Evolutionary conservation across 176 grass and related monocot species (phyloP), one percentile per base, ranked within the genome.

Genomic region (Eremochloa ophiuroides): DNA sequence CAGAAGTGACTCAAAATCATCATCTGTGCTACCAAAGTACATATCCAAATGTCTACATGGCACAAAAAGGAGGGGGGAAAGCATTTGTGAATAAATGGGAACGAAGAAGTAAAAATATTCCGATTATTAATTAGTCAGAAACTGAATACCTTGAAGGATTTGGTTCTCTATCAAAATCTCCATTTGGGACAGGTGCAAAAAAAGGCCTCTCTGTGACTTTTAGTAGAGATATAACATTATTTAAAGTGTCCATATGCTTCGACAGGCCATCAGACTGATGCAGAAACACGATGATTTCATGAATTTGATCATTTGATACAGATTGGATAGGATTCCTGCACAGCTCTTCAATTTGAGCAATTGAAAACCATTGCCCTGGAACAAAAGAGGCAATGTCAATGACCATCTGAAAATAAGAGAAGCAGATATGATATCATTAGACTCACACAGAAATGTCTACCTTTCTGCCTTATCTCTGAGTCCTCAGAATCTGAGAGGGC

Each of bases 361-460:
- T 82, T 76, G 80, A 88, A 83, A 97, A 97, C 37, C 83, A 84
- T 87, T 97, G 88, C 56, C 94, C 94, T 97, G 73, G 16, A 67
- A 80, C 82, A 42, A 88, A 59, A 50, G 82, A 25, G 75, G 34
- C 58, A 29, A 85, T 33, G 41, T 77, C 31, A n/a, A 22, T 17
- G 13, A 69, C 30, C 64, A 78, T 71, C 42, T 30, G 42, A 66
- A 81, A 76, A 71, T 65, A 72, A 13, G 48, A 88, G 20, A 74
- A 69, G 39, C 41, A 25, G 30, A 10, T 27, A 67, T 82, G 78
- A 69, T 0, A 31, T 43, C 22, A 64, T 22, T 17, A 16, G 44
- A 79, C 62, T 16, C 33, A 82, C 5, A 80, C 27, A 29, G 33
- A 26, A 58, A 47, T 80, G 33, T 66, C 76, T 87, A 97, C 94